Evolutionary conservation across 2,329 filamentous ascomycete genomes (phyloP), one percentile per base, ranked within the genome.

Genomic region (Grosmannia clavigera): DNA sequence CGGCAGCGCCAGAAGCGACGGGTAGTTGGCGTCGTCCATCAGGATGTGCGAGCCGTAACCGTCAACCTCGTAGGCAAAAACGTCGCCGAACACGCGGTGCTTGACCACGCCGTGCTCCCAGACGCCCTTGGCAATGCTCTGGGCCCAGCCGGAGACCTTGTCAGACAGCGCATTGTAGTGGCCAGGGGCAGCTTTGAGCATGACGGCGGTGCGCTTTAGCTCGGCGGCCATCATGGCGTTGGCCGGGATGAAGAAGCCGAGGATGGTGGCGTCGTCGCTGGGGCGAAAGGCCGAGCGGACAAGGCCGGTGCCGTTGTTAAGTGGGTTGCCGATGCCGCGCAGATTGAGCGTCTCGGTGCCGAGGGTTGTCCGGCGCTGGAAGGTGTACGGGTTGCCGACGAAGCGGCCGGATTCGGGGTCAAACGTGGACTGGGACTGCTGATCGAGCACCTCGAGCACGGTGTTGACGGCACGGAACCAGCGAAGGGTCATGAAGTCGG

Each of bases 211-310:
- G 51, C 88, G 85, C 64, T 85, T 82, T 31, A 99, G 78, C 72
- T 99, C 91, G 0, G 92, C 88, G 2, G 90, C 86, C 80, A 99
- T 96, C 86, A 95, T 92, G 29, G 94, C 94, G 69, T 99, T 99
- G 46, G 90, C 86, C 0, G 94, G 94, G 65, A 99, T 95, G 70
- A 96, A 90, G 76, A 90, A 99, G 53, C 92, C 92, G 3, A 99
- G 78, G 46, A 94, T 96, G 0, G 91, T 95, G 3, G 94, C 90
- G 71, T 99, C 94, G 67, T 99, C 94, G 64, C 90, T 95, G 5
- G 94, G 94, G 1, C 94, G 83, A 75, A 99, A 99, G 0, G 94
- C 92, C 50, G 90, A 95, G 61, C 94, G 84, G 55, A 97, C 81
- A 1, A 99, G 81, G 0, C 90, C 91, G 0, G 94, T 96, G 22